A percentile compares a stretch with the other conserved stretches of the same genome.
These are phyloP conservation scores for Xylariomycetidae sp. DNA, from an alignment of 2,329 filamentous ascomycete species.

Conservation along the genomic window DNA sequence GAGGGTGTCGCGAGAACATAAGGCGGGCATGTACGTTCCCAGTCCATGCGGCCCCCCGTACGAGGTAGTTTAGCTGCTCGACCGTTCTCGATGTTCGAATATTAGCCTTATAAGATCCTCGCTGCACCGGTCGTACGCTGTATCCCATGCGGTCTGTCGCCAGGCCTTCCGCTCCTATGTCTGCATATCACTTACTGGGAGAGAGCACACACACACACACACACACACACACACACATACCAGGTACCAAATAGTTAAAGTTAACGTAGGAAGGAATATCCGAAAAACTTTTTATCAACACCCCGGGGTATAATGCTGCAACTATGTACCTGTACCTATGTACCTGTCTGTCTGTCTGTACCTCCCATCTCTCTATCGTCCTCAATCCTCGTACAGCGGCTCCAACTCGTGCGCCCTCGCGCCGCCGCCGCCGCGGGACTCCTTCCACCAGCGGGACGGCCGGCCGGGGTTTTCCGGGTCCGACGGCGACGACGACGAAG, in stretches of 20 bases:
- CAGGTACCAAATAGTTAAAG: background rate
- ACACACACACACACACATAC: no score
- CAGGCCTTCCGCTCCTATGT: no score
- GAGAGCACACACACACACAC: no score
- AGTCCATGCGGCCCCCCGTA: no score
- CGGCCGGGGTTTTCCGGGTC: background rate
- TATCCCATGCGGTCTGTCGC: no score
- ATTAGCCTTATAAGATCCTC: no score
- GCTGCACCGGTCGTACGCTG: no score
- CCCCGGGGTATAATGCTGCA: background rate
- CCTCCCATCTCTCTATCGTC: background rate
- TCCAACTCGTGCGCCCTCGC: conserved; percentile 11
- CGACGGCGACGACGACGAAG: background rate
- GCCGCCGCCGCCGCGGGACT: conserved; percentile 8
- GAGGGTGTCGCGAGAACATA: no score
- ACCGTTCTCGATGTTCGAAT: no score
- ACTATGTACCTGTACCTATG: background rate
- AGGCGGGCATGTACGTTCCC: no score
- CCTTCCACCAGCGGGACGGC: conserved; percentile 5
- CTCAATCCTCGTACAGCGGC: conserved; percentile 9
- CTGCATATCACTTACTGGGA: no score
- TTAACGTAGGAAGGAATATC: background rate
- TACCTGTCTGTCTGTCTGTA: background rate
- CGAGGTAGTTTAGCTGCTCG: no score
- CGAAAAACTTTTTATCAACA: background rate